Percentiles rank a stretch among this genome's conserved stretches.
Conservation (phyloP, 441 rosid species). For the Populus trichocarpa region DNA sequence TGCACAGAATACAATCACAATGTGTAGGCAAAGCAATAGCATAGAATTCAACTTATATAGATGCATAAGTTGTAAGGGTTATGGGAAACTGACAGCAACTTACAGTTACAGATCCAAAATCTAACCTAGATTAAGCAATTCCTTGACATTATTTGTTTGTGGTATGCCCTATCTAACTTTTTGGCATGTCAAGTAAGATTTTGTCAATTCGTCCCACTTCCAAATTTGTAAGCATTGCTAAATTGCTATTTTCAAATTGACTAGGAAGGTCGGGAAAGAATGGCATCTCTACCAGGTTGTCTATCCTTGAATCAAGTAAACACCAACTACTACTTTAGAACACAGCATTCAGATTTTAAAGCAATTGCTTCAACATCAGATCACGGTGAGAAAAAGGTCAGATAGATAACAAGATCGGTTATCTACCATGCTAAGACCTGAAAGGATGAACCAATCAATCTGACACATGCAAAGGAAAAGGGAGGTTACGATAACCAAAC, state of each 20-base stretch:
- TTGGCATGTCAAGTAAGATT: neutral
- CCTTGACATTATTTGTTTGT: neutral
- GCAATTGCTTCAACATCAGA: neutral
- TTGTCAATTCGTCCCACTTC: neutral
- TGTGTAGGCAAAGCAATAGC: neutral
- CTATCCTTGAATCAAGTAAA: neutral
- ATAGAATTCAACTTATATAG: too few relatives aligned
- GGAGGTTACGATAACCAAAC: neutral
- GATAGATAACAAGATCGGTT: neutral
- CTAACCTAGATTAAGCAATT: neutral
- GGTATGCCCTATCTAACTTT: neutral
- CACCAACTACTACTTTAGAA: neutral
- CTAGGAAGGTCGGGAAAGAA: neutral
- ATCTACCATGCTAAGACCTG: neutral
- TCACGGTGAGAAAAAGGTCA: too few relatives aligned
- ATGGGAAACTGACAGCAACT: neutral
- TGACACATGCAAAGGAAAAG: neutral
- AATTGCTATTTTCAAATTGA: neutral
- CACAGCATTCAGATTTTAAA: neutral
- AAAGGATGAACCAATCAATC: neutral
- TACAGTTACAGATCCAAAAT: neutral
- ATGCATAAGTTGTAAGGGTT: neutral
- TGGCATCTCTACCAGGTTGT: neutral
- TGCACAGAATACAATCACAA: neutral
- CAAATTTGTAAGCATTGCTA: neutral